Evolutionary conservation across 352 stramenopile species (phyloP).

Genomic region (Bremia lactucae): DNA sequence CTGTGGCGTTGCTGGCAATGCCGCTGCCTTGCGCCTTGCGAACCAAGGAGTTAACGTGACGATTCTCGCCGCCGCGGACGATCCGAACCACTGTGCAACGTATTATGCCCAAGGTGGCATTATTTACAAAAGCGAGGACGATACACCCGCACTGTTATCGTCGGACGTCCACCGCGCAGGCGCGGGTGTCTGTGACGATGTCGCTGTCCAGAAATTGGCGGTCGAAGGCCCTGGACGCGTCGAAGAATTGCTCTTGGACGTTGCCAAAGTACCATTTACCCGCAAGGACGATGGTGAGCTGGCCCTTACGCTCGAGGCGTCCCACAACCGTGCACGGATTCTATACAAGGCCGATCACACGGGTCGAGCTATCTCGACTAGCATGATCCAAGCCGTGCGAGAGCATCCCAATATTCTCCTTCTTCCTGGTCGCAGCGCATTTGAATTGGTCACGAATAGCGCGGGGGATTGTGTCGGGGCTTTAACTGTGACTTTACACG

Average conservation of each 20-base stretch:
- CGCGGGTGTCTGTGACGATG: slow-evolving; percentile 84
- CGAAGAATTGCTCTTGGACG: slow-evolving; percentile 84
- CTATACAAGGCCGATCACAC: slow-evolving; percentile 92
- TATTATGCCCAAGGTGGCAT: slow-evolving; percentile 94
- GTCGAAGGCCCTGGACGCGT: slow-evolving; percentile 83
- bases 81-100: slow-evolving; percentile 87
- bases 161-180: slow-evolving; percentile 86
- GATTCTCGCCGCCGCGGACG: slow-evolving; percentile 57
- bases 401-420: slow-evolving; percentile 77
- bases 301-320: slow-evolving; percentile 82
- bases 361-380: slow-evolving; percentile 86
- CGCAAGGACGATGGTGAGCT: slow-evolving; percentile 53
- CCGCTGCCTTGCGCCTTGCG: slow-evolving; percentile 63
- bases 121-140: slow-evolving; percentile 88
- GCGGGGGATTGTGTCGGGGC: slow-evolving; percentile 55
- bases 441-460: slow-evolving; percentile 67
- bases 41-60: slow-evolving; percentile 69
- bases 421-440: slow-evolving; percentile 58
- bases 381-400: slow-evolving; percentile 79
- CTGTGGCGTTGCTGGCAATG: slow-evolving; percentile 69
- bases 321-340: slow-evolving; percentile 89
- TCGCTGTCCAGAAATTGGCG: slow-evolving; percentile 88
- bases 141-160: slow-evolving; percentile 78
- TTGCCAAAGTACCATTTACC: slow-evolving; percentile 86
- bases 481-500: slow-evolving; percentile 47